Evolutionary conservation across 768 basidiomycete species (phyloP).

Genomic region (Suillus spraguei): DNA sequence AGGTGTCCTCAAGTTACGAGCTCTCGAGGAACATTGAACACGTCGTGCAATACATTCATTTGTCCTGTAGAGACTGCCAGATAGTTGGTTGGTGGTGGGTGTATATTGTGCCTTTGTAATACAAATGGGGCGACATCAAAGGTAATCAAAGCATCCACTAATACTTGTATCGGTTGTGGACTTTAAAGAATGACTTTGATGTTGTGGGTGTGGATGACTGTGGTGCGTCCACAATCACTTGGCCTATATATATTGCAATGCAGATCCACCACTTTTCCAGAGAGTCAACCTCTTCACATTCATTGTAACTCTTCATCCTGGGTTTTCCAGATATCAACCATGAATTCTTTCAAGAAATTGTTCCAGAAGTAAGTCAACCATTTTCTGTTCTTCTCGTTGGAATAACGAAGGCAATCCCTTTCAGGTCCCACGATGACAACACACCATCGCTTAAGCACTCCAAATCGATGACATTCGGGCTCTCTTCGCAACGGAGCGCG

Average conservation of each 20-base stretch:
- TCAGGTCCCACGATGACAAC: conserved; percentile 10
- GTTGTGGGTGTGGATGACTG: not conserved
- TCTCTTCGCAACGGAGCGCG: conserved; percentile 5
- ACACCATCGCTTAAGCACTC: conserved; percentile 14
- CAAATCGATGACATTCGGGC: conserved; percentile 15
- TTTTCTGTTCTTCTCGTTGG: not conserved
- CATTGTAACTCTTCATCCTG: not conserved
- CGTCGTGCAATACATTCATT: too few species aligned
- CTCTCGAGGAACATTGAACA: not conserved
- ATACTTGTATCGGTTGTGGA: not conserved
- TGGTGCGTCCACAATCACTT: not conserved
- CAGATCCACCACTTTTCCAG: not conserved
- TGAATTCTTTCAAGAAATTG: not conserved
- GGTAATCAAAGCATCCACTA: not conserved
- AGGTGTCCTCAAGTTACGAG: not conserved
- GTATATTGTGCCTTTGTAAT: not conserved
- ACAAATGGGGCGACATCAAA: not conserved
- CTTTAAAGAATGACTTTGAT: not conserved
- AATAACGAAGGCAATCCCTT: not conserved
- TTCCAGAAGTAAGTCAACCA: conserved; percentile 14
- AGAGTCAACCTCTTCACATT: not conserved
- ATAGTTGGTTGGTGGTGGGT: too few species aligned
- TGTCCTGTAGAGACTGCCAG: not conserved
- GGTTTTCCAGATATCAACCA: not conserved
- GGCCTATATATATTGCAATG: not conserved